Base-by-base conservation (phyloP, 2,329 filamentous ascomycete species). In the Microascus cirrosus region DNA sequence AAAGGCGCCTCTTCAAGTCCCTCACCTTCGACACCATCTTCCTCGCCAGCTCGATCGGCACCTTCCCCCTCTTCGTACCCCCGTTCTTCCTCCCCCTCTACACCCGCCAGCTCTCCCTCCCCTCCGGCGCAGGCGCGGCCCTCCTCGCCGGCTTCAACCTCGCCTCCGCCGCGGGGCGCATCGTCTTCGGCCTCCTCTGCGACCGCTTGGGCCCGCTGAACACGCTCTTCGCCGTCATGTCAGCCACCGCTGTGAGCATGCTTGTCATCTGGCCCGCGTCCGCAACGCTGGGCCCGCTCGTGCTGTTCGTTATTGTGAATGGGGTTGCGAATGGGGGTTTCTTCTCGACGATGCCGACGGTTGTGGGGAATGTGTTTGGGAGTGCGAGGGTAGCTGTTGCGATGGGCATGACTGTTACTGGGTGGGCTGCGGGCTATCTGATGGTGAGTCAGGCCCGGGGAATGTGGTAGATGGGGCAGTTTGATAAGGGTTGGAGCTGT, bases 331-430 rank as follows among this genome's bases (percentile, higher is more conserved):
- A 85, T 62, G 83, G 83, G 0, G 81, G 78, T 0, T 86, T 86
- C 70, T 86, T 86, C 63, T 77, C 79, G 1, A 79, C 79, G 0
- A 83, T 85, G 73, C 83, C 83, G 0, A 85, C 83, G 0, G 82
- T 82, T 2, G 78, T 85, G 0, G 77, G 79, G 0, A 82, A 77
- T 61, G 75, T 82, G 0, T 84, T 84, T 68, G 82, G 81, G 1
- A 79, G 74, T 3, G 74, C 74, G 1, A 71, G 78, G 3, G 74
- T 82, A 42, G 72, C 76, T 3, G 76, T 82, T 22, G 81, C 79
- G 0, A 82, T 86, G 77, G 76, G 80, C 4, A 84, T 85, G 80
- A 74, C 82, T 42, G 75, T 83, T 1, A 83, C 78, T 0, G 78
- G 79, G 1, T 86, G 82, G 82, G 73, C 75, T 2, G 77, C 76